A percentile compares a stretch with the other conserved stretches of the same genome.
Evolutionary conservation across 2,329 filamentous ascomycete species (phyloP).

Genomic region (Pyricularia grisea): DNA sequence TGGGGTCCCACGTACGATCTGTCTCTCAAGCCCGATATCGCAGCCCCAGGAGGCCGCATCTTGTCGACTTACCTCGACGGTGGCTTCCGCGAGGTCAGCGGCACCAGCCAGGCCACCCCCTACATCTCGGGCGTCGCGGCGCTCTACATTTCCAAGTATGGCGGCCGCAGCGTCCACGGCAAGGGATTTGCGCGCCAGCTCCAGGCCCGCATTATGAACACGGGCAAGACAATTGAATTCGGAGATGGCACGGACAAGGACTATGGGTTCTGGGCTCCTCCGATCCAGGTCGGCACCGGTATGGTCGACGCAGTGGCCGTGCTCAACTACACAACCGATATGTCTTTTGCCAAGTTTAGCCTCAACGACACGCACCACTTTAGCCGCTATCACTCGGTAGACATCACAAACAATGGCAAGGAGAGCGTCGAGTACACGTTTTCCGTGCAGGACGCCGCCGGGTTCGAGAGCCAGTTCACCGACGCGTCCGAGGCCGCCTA

Average conservation of each 20-base stretch:
- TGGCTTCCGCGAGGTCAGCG: slow-evolving; percentile 27
- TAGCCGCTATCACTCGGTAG: slow-evolving; percentile 15
- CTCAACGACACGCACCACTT: slow-evolving; percentile 36
- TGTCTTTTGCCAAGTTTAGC: slow-evolving; percentile 27
- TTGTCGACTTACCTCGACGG: slow-evolving; percentile 31
- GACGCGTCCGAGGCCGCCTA: neutral
- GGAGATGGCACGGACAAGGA: slow-evolving; percentile 13
- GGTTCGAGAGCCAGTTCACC: slow-evolving; percentile 21
- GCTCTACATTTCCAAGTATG: slow-evolving; percentile 24
- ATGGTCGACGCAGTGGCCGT: slow-evolving; percentile 30
- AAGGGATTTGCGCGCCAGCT: slow-evolving; percentile 19
- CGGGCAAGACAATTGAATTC: slow-evolving; percentile 21
- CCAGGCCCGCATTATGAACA: slow-evolving; percentile 22
- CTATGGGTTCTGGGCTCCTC: slow-evolving; percentile 14
- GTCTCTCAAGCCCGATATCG: slow-evolving; percentile 31
- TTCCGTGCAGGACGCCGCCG: slow-evolving; percentile 20
- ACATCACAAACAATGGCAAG: slow-evolving; percentile 27
- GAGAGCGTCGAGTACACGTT: slow-evolving; percentile 24
- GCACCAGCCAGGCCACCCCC: slow-evolving; percentile 39
- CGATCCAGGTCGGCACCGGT: slow-evolving; percentile 27
- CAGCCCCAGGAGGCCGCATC: slow-evolving; percentile 32
- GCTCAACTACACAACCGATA: slow-evolving; percentile 24
- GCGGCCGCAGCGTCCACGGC: slow-evolving; percentile 22
- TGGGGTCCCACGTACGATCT: slow-evolving; percentile 35
- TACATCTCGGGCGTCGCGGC: slow-evolving; percentile 33